Evolutionary conservation across 2,329 filamentous ascomycete genomes (phyloP).

Genomic region (Didymosphaeria variabile): DNA sequence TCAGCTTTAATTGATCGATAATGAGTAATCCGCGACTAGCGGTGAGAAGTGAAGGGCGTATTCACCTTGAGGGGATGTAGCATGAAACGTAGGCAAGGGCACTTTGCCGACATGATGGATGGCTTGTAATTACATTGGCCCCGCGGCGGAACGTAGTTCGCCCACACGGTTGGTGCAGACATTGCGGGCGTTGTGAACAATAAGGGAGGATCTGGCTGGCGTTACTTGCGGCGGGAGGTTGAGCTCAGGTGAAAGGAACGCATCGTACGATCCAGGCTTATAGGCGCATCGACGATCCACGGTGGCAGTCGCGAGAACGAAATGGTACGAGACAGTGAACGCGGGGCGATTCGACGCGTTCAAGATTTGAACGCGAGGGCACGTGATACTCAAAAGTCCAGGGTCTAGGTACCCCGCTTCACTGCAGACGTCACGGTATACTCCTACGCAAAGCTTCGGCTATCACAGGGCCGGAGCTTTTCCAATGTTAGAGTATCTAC

Average conservation of each 20-base stretch:
- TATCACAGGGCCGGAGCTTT: not conserved
- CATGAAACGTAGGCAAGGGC: constrained; percentile 66
- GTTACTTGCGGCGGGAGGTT: not conserved
- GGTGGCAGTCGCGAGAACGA: not conserved
- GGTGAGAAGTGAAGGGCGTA: not conserved
- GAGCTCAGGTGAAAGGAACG: not conserved
- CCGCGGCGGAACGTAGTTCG: constrained; percentile 59
- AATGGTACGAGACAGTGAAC: not conserved
- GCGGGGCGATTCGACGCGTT: not conserved
- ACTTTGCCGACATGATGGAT: constrained; percentile 56
- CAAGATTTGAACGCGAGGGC: not conserved
- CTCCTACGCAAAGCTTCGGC: not conserved
- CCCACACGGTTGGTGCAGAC: constrained; percentile 55
- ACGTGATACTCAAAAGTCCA: not conserved
- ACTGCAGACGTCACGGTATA: not conserved
- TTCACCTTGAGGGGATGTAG: constrained; percentile 63
- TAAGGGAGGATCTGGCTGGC: not conserved
- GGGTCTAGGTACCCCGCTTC: not conserved
- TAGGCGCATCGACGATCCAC: not conserved
- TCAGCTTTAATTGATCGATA: constrained; percentile 5
- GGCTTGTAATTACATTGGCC: constrained; percentile 62
- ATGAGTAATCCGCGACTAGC: constrained; percentile 8
- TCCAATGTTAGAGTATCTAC: not conserved
- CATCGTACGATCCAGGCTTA: not conserved
- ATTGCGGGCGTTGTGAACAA: constrained; percentile 1